Evolutionary conservation across 305 asterid species (phyloP).

Genomic region (Caryopteris hybrid): DNA sequence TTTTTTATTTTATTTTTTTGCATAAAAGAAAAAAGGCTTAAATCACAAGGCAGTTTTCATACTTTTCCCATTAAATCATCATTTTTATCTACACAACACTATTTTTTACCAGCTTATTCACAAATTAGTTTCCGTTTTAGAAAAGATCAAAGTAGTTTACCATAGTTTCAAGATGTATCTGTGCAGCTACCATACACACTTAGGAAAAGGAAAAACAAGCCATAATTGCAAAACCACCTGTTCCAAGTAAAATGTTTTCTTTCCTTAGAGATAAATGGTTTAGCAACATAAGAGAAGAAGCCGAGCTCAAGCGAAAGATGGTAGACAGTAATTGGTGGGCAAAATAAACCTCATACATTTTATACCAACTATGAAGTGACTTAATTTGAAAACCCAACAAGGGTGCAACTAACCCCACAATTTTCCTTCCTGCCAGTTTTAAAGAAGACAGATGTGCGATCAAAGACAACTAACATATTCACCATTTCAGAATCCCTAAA

Average conservation of each 20-base stretch:
- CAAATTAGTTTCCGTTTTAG: not conserved
- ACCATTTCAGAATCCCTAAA: slow-evolving; percentile 2
- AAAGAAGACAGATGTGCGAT: not conserved
- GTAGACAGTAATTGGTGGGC: not conserved
- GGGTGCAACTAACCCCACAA: not conserved
- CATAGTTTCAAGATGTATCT: slow-evolving; percentile 5
- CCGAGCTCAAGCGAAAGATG: not conserved
- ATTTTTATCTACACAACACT: not conserved
- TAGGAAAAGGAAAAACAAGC: not conserved
- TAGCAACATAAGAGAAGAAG: not conserved
- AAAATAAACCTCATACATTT: not conserved
- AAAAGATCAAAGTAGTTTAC: not conserved
- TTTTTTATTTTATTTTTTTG: no score
- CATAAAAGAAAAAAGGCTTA: no score
- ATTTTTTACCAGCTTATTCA: not conserved
- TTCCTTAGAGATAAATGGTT: not conserved
- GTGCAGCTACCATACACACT: not conserved
- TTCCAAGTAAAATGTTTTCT: not conserved
- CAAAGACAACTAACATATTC: not conserved
- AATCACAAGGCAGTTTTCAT: not conserved
- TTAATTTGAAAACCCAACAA: not conserved
- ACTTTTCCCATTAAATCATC: not conserved
- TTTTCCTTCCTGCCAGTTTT: slow-evolving; percentile 10
- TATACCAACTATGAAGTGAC: not conserved
- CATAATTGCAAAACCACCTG: not conserved